phyloP scores from a whole-genome alignment of 352 stramenopile species.

The Phytopythium ostracodes region DNA sequence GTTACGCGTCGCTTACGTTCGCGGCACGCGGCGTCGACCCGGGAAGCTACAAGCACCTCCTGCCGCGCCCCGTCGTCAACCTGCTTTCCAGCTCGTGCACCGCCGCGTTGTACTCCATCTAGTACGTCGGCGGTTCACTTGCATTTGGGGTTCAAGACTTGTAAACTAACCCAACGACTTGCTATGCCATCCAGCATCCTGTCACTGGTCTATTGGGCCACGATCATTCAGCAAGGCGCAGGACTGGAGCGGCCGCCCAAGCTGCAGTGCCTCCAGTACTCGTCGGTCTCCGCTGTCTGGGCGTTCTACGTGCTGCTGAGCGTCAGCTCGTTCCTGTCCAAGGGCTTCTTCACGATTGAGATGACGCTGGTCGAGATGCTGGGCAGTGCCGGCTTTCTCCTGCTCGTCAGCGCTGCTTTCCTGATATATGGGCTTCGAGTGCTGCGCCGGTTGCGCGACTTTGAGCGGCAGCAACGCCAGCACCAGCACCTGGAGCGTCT shows the following conservation, averaged over 20 bases:
- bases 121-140: conserved; percentile 19
- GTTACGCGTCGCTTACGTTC: conserved; percentile 33
- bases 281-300: conserved; percentile 27
- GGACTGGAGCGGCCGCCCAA: conserved; percentile 15
- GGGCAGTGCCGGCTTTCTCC: conserved; percentile 29
- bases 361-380: conserved; percentile 29
- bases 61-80: conserved; percentile 30
- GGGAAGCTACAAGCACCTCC: conserved; percentile 30
- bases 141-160: no score
- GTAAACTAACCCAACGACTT: neutral
- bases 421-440: conserved; percentile 32
- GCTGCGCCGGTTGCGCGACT: conserved; percentile 21
- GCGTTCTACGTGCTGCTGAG: conserved; percentile 35
- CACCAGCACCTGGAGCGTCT: conserved; percentile 10
- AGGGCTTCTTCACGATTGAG: conserved; percentile 27
- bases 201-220: conserved; percentile 33
- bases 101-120: conserved; percentile 37
- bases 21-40: conserved; percentile 27
- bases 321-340: conserved; percentile 28
- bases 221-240: conserved; percentile 30
- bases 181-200: conserved; percentile 17
- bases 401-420: conserved; percentile 33
- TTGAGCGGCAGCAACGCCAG: conserved; percentile 20
- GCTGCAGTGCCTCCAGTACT: conserved; percentile 23
- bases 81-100: conserved; percentile 40